phyloP scores from a whole-genome alignment of 2,329 filamentous ascomycete genomes.

The Niveomyces coronatus region DNA sequence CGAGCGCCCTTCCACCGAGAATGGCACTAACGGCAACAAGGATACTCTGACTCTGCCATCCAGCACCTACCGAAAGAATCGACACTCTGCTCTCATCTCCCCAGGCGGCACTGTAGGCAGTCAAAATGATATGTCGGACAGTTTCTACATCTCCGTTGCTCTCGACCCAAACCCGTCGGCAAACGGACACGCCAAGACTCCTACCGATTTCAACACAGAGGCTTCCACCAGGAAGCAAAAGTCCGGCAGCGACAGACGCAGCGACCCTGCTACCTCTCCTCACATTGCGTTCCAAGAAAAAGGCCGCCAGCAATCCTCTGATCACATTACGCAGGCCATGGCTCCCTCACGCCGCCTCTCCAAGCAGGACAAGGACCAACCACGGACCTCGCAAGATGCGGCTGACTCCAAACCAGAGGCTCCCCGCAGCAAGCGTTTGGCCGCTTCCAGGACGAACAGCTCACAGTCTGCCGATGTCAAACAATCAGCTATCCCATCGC shows the following conservation, averaged over 20 bases:
- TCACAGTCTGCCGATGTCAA: slow-evolving; percentile 32
- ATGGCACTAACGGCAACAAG: slow-evolving; percentile 18
- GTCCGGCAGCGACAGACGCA: slow-evolving; percentile 33
- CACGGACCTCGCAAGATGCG: slow-evolving; percentile 18
- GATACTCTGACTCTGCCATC: slow-evolving; percentile 62
- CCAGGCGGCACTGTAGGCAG: slow-evolving; percentile 30
- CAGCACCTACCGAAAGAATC: slow-evolving; percentile 67
- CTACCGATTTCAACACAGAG: slow-evolving; percentile 36
- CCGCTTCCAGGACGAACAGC: slow-evolving; percentile 30
- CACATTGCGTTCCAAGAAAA: slow-evolving; percentile 91
- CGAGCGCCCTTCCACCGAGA: slow-evolving; percentile 33
- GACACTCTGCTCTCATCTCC: slow-evolving; percentile 57
- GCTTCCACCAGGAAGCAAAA: slow-evolving; percentile 50
- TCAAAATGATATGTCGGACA: slow-evolving; percentile 48
- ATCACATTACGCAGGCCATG: slow-evolving; percentile 44
- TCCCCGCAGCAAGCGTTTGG: slow-evolving; percentile 50
- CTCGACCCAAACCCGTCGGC: slow-evolving; percentile 58
- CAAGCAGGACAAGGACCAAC: slow-evolving; percentile 28
- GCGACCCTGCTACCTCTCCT: slow-evolving; percentile 48
- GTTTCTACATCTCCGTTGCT: slow-evolving; percentile 67
- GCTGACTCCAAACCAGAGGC: slow-evolving; percentile 69
- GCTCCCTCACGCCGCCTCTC: slow-evolving; percentile 37
- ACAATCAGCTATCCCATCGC: slow-evolving; percentile 25
- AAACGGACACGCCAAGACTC: slow-evolving; percentile 43
- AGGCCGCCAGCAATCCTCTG: slow-evolving; percentile 48